Percentiles rank a stretch among this genome's conserved stretches.
These are phyloP conservation scores for Neopestalotiopsis sp. DNA, from an alignment of 2,329 filamentous ascomycete genomes.

Conservation along the genomic window DNA sequence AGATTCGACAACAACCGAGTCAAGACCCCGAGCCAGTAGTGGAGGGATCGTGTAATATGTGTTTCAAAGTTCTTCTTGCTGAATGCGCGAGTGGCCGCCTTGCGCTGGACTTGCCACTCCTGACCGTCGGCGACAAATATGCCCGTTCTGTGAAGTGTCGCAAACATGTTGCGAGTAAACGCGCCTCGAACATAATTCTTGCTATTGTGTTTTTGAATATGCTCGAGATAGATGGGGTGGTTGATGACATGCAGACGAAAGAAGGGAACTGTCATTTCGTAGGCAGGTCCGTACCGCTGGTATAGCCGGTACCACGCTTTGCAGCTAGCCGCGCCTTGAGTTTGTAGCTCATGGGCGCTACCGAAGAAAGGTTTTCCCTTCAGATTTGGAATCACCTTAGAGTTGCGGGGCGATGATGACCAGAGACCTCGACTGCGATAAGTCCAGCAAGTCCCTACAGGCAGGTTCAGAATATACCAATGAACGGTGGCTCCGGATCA, in stretches of 20 bases:
- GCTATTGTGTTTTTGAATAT: not conserved
- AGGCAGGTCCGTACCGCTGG: not conserved
- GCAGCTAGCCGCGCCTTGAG: not conserved
- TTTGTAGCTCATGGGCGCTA: not conserved
- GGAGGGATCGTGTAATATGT: not conserved
- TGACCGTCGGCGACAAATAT: constrained; percentile 1
- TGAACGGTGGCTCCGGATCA: not conserved
- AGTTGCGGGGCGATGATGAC: not conserved
- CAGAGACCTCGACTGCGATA: not conserved
- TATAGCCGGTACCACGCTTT: not conserved
- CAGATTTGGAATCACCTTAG: not conserved
- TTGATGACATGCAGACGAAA: constrained; percentile 1
- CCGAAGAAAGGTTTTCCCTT: not conserved
- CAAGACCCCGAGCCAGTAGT: not conserved
- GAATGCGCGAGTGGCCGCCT: not conserved
- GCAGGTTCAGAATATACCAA: not conserved
- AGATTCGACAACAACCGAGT: not conserved
- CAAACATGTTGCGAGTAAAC: not conserved
- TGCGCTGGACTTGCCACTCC: constrained; percentile 6
- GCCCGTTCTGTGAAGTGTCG: not conserved
- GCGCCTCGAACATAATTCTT: not conserved
- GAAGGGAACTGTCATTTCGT: not conserved
- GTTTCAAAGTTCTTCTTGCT: constrained; percentile 6
- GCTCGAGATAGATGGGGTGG: not conserved
- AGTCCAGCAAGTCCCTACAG: not conserved